phyloP scores from a whole-genome alignment of 108 stramenopile species.

The Mediolabrus comicus region DNA sequence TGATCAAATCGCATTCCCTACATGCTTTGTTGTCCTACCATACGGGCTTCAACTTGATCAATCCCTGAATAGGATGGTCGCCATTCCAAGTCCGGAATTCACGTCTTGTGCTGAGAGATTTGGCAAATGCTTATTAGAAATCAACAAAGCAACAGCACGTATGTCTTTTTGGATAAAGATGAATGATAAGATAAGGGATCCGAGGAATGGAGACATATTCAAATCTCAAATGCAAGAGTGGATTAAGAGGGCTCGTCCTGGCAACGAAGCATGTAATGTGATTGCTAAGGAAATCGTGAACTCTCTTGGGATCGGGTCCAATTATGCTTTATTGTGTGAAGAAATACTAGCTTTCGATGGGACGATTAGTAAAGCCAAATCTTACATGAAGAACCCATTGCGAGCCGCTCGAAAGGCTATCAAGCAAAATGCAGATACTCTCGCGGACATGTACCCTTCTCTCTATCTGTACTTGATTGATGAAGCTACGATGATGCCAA shows the following conservation, averaged over 20 bases:
- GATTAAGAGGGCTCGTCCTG: slow-evolving; percentile 22
- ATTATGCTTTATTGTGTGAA: slow-evolving; percentile 27
- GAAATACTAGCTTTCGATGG: slow-evolving; percentile 35
- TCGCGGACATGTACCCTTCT: slow-evolving; percentile 39
- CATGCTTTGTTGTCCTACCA: slow-evolving; percentile 41
- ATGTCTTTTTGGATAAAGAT: slow-evolving; percentile 51
- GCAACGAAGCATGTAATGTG: slow-evolving; percentile 2
- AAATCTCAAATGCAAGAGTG: slow-evolving; percentile 36
- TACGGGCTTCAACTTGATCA: slow-evolving; percentile 20
- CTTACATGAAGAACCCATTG: slow-evolving; percentile 52
- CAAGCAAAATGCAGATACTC: slow-evolving; percentile 21
- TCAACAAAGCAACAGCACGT: slow-evolving; percentile 41
- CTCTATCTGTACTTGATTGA: slow-evolving; percentile 67
- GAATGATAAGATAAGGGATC: slow-evolving; percentile 28
- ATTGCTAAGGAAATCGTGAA: slow-evolving; percentile 31
- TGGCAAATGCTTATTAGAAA: slow-evolving; percentile 36
- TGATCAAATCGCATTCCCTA: slow-evolving; percentile 38
- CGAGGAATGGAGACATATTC: slow-evolving; percentile 15
- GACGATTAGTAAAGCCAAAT: slow-evolving; percentile 26
- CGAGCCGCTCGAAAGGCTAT: slow-evolving; percentile 48
- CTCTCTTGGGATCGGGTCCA: slow-evolving; percentile 21
- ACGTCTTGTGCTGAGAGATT: slow-evolving; percentile 22
- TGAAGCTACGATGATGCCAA: slow-evolving; percentile 56
- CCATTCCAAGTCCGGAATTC: neutral
- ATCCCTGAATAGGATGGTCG: slow-evolving; percentile 12